These are phyloP conservation scores for Kluyveromyces dobzhanskii DNA, from an alignment of 805 yeast species.

Conservation along the genomic window DNA sequence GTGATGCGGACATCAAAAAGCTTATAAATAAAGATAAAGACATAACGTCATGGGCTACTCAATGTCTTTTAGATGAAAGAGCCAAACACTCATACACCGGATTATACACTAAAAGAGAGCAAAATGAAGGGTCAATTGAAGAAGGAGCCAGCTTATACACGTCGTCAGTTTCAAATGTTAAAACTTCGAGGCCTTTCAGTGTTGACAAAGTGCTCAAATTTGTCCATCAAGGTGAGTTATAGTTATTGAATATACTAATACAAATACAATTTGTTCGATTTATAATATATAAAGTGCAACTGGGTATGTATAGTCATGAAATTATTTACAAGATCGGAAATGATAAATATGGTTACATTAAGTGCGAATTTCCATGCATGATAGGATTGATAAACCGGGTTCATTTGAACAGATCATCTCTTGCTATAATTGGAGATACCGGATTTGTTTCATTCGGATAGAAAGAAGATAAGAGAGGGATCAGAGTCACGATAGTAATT, in stretches of 20 bases:
- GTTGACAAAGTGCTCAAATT: conserved; percentile 36
- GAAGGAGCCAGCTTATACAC: conserved; percentile 13
- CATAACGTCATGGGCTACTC: conserved; percentile 60
- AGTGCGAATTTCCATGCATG: not conserved
- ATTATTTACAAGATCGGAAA: conserved; percentile 8
- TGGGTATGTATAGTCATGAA: not conserved
- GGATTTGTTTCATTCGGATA: too few relatives aligned
- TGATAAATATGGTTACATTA: not conserved
- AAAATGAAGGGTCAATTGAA: conserved; percentile 16
- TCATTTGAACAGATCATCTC: too few relatives aligned
- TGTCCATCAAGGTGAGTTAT: conserved; percentile 36
- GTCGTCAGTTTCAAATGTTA: conserved; percentile 8
- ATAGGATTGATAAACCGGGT: not conserved
- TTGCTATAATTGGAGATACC: too few relatives aligned
- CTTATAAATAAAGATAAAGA: conserved; percentile 44
- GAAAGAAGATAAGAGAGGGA: too few relatives aligned
- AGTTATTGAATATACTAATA: not conserved
- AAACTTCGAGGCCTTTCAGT: conserved; percentile 25
- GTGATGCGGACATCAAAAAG: conserved; percentile 19
- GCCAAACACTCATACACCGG: conserved; percentile 58
- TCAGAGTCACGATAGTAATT: conserved; percentile 36
- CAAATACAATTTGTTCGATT: not conserved
- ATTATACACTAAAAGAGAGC: conserved; percentile 43
- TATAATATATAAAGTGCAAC: not conserved
- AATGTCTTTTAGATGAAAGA: conserved; percentile 42